phyloP scores from a whole-genome alignment of 768 basidiomycete genomes.

The Leccinum uliginosum region DNA sequence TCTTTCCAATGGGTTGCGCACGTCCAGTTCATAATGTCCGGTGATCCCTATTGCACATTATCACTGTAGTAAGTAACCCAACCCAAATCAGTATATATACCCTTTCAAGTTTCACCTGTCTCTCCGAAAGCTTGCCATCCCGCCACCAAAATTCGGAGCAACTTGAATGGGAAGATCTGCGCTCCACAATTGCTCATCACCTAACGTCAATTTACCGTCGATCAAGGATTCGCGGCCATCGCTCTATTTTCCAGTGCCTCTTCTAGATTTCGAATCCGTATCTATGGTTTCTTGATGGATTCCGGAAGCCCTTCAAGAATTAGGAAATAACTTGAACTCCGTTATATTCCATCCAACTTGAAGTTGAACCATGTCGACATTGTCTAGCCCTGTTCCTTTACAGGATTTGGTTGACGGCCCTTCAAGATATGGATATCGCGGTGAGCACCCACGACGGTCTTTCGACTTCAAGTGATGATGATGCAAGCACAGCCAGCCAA shows the following conservation, averaged over 20 bases:
- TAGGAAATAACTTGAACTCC: background rate
- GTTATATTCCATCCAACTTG: background rate
- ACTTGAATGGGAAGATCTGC: slow-evolving; percentile 6
- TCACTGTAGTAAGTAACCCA: background rate
- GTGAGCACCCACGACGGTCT: background rate
- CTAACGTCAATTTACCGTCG: slow-evolving; percentile 6
- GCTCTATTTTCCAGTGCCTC: background rate
- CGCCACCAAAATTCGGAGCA: background rate
- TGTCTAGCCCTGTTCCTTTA: background rate
- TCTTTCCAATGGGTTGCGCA: background rate
- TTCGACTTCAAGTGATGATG: background rate
- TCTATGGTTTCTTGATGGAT: background rate
- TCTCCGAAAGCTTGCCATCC: background rate
- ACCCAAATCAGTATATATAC: background rate
- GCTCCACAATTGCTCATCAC: too few relatives aligned
- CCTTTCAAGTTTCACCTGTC: background rate
- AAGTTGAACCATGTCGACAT: background rate
- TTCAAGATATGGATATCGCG: background rate
- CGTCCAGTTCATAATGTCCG: too few relatives aligned
- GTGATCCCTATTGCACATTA: too few relatives aligned
- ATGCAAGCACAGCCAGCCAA: background rate
- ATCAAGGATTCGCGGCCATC: slow-evolving; percentile 10
- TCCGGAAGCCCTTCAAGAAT: background rate
- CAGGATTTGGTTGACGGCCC: background rate
- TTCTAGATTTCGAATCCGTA: background rate